phyloP scores from a whole-genome alignment of 139 green algal genomes.

The Chlorella sp. region DNA sequence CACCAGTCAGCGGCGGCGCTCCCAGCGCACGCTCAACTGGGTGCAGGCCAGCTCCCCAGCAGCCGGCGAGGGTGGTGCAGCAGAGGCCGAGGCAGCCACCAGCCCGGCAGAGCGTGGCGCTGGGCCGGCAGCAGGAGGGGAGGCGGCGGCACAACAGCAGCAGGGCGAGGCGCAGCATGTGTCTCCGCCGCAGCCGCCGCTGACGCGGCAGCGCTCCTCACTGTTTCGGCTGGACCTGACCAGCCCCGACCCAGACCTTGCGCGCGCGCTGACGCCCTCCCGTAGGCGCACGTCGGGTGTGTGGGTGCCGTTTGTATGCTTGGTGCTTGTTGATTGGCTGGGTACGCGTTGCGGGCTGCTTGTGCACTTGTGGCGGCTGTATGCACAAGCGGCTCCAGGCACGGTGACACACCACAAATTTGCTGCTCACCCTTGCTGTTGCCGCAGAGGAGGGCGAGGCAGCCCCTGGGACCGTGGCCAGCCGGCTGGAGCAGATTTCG shows the following conservation, averaged over 20 bases:
- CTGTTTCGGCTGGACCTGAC: slow-evolving; percentile 23
- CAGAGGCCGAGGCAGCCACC: too few relatives aligned
- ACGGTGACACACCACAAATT: too few relatives aligned
- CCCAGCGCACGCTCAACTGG: slow-evolving; percentile 31
- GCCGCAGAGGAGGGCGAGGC: neutral
- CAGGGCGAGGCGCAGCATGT: neutral
- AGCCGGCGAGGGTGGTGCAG: neutral
- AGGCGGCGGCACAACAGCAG: neutral
- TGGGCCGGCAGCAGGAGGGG: neutral
- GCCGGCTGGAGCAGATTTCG: slow-evolving; percentile 23
- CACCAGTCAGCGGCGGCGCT: neutral
- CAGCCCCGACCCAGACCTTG: slow-evolving; percentile 24
- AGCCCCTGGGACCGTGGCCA: neutral
- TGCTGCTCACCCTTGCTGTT: too few relatives aligned
- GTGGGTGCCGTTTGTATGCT: too few relatives aligned
- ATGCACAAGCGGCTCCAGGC: too few relatives aligned
- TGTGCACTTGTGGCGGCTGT: too few relatives aligned
- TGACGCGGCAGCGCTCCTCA: neutral
- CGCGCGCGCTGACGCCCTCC: neutral
- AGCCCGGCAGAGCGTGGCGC: neutral
- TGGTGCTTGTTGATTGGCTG: too few relatives aligned
- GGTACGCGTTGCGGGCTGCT: too few relatives aligned
- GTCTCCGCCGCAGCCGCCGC: neutral
- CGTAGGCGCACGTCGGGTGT: slow-evolving; percentile 3
- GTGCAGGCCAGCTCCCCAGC: slow-evolving; percentile 1